Conservation (phyloP, 257 asterid genomes). For the Solanum tacnaense region DNA sequence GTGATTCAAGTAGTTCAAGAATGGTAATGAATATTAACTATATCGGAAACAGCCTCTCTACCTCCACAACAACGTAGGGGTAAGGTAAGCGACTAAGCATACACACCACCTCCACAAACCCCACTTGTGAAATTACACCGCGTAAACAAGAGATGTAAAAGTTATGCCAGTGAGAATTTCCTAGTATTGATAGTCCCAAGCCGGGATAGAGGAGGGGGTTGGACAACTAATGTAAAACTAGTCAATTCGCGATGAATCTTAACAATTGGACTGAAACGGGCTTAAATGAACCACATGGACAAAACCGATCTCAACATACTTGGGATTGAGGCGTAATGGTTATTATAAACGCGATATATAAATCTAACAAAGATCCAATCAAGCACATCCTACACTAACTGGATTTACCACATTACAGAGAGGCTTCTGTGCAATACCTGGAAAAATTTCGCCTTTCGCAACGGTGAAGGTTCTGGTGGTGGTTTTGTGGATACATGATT, state of each 20-base stretch:
- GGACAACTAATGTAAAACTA: not conserved
- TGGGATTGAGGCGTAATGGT: not conserved
- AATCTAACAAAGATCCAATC: not conserved
- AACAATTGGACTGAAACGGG: not conserved
- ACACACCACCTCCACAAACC: not conserved
- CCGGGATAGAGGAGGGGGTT: not conserved
- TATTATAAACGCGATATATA: not conserved
- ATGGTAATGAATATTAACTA: not conserved
- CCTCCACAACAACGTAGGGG: not conserved
- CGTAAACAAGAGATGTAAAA: not conserved
- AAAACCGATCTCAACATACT: not conserved
- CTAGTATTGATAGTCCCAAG: not conserved
- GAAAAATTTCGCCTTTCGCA: constrained; percentile 62
- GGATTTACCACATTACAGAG: not conserved
- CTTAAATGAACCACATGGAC: not conserved
- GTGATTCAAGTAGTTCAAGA: not conserved
- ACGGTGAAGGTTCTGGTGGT: constrained; percentile 79
- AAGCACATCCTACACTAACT: not conserved
- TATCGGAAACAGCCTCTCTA: not conserved
- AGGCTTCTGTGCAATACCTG: constrained; percentile 22
- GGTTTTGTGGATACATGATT: constrained; percentile 27
- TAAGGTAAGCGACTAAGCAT: not conserved
- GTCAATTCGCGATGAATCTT: not conserved
- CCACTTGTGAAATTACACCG: not conserved
- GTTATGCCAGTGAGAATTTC: not conserved